Evolutionary conservation across 441 rosid genomes (phyloP), one percentile per base, ranked within the genome.

Genomic region (Erodium trifolium): DNA sequence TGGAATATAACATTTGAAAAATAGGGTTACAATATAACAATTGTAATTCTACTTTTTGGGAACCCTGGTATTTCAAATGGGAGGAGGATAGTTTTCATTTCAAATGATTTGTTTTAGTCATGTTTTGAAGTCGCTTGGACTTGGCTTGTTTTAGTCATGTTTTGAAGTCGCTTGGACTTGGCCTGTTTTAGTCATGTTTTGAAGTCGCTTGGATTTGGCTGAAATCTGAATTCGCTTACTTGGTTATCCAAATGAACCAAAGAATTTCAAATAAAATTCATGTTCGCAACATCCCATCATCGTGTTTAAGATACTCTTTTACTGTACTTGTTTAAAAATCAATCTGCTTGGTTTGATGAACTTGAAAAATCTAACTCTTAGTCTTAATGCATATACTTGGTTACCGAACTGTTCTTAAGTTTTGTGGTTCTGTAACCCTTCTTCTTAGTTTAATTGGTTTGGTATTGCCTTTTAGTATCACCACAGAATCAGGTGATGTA

Each of bases 401-500:
- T 23, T 23, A 23, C 27, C 2, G 8, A 55, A 55, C 63, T 53
- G 60, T 16, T 53, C 19, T 53, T 34, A 53, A 53, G 19, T 17
- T 16, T 16, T 9, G 10, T 9, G n/a, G 11, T 16, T 55, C 3
- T 55, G 14, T 55, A 23, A 1, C 62, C 14, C 27, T 55, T 55
- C 29, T 57, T 57, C 17, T 18, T 27, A 23, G 27, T 23, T 9
- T 17, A 57, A 19, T 7, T 9, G 29, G 63, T 57, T 57, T 57
- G 63, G 16, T 17, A 18, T 57, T 57, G 63, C 17, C 29, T 57
- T 57, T 8, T 57, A 57, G 63, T 17, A 57, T 57, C 31, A 8
- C 63, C 23, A 57, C 63, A 57, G 63, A 57, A 57, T 57, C 63
- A 57, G 27, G 27, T 18, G 63, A 57, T 57, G 23, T 11, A 57